Evolutionary conservation across 129 eudicot genomes (phyloP).

Genomic region (Dittrichia graveolens): DNA sequence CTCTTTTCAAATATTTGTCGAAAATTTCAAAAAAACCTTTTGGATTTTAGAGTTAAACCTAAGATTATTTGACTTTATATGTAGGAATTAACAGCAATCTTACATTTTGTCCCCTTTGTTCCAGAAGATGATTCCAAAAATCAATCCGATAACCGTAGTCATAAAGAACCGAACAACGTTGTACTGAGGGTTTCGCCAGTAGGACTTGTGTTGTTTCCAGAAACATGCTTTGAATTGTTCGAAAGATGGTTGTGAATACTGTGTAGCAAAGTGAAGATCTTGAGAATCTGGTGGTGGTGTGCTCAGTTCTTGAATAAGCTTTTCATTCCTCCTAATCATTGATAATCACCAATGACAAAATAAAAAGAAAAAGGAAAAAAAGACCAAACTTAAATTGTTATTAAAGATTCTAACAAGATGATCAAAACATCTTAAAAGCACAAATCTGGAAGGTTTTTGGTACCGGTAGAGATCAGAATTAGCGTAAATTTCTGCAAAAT

Average conservation of each 20-base stretch:
- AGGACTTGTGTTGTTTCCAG: conserved; percentile 88
- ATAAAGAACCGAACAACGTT: conserved; percentile 65
- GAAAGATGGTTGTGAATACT: conserved; percentile 59
- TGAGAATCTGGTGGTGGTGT: conserved; percentile 58
- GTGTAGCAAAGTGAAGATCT: conserved; percentile 71
- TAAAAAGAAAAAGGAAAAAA: background rate
- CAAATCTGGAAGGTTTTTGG: conserved; percentile 7
- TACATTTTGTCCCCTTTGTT: conserved; percentile 64
- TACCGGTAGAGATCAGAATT: conserved; percentile 64
- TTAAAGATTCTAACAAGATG: background rate
- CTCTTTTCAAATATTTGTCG: background rate
- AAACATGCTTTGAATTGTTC: conserved; percentile 74
- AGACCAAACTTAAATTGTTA: background rate
- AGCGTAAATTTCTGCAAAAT: conserved; percentile 60
- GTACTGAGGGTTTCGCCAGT: conserved; percentile 88
- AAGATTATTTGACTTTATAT: background rate
- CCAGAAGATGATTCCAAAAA: conserved; percentile 79
- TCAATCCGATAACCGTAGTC: conserved; percentile 59
- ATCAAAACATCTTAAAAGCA: background rate
- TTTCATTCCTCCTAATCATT: conserved; percentile 56
- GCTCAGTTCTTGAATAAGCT: conserved; percentile 53
- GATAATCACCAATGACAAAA: background rate
- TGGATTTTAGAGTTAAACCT: background rate
- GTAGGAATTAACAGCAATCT: conserved; percentile 13
- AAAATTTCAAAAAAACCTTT: background rate